phyloP scores from a whole-genome alignment of 805 yeast species.

The Yamadazyma paraphyllophila region DNA sequence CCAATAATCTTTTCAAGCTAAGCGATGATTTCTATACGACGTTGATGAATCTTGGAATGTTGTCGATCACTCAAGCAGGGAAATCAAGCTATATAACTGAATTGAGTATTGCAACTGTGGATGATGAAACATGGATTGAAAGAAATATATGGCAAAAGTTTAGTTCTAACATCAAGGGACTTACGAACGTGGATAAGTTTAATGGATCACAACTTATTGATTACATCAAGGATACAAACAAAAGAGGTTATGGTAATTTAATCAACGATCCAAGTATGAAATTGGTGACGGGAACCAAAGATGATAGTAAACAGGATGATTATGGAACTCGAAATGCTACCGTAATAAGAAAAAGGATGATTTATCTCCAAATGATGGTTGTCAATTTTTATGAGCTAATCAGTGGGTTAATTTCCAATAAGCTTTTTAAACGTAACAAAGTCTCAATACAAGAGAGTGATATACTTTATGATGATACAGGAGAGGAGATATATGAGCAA shows the following conservation, averaged over 20 bases:
- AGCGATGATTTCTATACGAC: slow-evolving; percentile 52
- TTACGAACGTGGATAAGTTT: neutral
- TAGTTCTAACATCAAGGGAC: slow-evolving; percentile 8
- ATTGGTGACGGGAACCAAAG: slow-evolving; percentile 19
- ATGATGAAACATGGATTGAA: slow-evolving; percentile 58
- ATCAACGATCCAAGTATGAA: slow-evolving; percentile 26
- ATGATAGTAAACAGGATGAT: neutral
- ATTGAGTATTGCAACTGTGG: slow-evolving; percentile 45
- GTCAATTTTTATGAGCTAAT: slow-evolving; percentile 21
- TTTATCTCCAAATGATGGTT: slow-evolving; percentile 20
- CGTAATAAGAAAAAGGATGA: slow-evolving; percentile 20
- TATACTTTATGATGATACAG: slow-evolving; percentile 3
- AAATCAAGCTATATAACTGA: slow-evolving; percentile 65
- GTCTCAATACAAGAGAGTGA: slow-evolving; percentile 6
- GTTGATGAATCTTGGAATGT: slow-evolving; percentile 55
- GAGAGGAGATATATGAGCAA: slow-evolving; percentile 17
- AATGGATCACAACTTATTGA: neutral
- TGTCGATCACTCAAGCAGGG: slow-evolving; percentile 67
- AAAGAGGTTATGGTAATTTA: slow-evolving; percentile 27
- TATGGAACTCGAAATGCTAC: slow-evolving; percentile 12
- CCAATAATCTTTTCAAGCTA: slow-evolving; percentile 10
- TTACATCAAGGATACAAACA: slow-evolving; percentile 11
- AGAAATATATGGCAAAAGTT: slow-evolving; percentile 23
- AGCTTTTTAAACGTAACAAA: slow-evolving; percentile 8
- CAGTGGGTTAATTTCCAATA: slow-evolving; percentile 17